Base-by-base conservation (phyloP, 148 eudicot genomes). In the Euryodendron excelsum region DNA sequence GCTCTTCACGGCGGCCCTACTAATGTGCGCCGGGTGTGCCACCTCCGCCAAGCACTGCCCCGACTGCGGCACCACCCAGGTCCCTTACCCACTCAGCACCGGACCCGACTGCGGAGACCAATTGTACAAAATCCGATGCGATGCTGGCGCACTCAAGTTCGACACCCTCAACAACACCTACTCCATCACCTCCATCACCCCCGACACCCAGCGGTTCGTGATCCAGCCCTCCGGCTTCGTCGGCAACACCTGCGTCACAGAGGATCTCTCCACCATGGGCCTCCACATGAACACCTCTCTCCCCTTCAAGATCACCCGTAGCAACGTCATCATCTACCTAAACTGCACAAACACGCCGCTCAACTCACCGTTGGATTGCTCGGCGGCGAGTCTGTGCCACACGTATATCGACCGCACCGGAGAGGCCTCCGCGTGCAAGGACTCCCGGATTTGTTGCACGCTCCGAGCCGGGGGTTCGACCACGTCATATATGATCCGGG, bases 21-120 rank as follows among this genome's bases (percentile, higher is more conserved):
- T 90, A 65, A 45, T 75, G 15, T 66, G 64, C 85, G 12, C 82
- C 79, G 8, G 68, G 2, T 30, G 56, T 30, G 33, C 86, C 50
- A 28, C 80, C 30, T 82, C 90, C 59, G 61, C 85, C 58, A 71
- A 72, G 0, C 82, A 75, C 45, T 93, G 98, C 80, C 87, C 94
- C 0, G 80, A 75, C 23, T 94, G 98, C 72, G 98, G 98, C 55
- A 36, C 82, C 79, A 85, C 85, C 55, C 67, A 63, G 0, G 92
- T 94, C 23, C 98, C 98, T 0, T 94, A 92, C 89, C 98, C 98
- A 7, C 86, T 94, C 27, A 89, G 94, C 91, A 94, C 97, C 55
- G 60, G 80, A 33, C 84, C 94, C 20, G 63, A 79, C 71, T 94
- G 98, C 73, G 97, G 97, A 1, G 97, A 92, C 87, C 96, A 79